Conservation (phyloP, 495 filamentous ascomycete genomes). For the Talaromyces nanjingensis region DNA sequence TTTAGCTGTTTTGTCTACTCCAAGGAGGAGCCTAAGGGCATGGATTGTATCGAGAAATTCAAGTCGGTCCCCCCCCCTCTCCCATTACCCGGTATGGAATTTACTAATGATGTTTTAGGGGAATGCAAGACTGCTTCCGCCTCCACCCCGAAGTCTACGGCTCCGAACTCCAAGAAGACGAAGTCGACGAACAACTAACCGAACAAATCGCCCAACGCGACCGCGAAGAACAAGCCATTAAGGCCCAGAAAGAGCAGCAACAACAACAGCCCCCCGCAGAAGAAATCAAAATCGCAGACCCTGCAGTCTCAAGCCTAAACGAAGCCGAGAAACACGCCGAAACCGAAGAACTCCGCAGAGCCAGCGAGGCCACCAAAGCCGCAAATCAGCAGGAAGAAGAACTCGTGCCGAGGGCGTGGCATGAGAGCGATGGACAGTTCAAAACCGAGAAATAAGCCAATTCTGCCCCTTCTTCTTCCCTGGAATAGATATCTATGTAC, state of each 20-base stretch:
- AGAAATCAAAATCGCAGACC: constrained; percentile 11
- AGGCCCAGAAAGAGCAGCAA: constrained; percentile 6
- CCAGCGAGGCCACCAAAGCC: neutral
- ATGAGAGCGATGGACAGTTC: constrained; percentile 32
- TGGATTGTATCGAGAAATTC: constrained; percentile 98
- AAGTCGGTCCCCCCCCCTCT: constrained; percentile 51
- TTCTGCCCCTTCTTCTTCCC: neutral
- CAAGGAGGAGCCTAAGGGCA: constrained; percentile 92
- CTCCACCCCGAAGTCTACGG: constrained; percentile 87
- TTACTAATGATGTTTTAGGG: constrained; percentile 39
- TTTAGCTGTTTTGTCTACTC: constrained; percentile 98
- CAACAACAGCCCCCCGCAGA: constrained; percentile 6
- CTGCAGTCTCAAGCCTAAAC: constrained; percentile 8
- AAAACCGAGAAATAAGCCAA: constrained; percentile 21
- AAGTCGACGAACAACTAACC: constrained; percentile 32
- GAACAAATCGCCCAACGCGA: constrained; percentile 11
- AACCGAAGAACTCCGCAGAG: constrained; percentile 7
- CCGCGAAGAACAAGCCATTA: constrained; percentile 9
- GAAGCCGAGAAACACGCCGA: constrained; percentile 11
- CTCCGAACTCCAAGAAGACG: constrained; percentile 80
- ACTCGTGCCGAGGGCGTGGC: constrained; percentile 44
- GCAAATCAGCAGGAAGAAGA: constrained; percentile 17
- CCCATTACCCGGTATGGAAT: neutral
- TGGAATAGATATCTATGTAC: neutral
- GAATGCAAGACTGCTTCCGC: constrained; percentile 96